Evolutionary conservation across 306 rosid species (phyloP).

Genomic region (Astragalus glycyphyllos): DNA sequence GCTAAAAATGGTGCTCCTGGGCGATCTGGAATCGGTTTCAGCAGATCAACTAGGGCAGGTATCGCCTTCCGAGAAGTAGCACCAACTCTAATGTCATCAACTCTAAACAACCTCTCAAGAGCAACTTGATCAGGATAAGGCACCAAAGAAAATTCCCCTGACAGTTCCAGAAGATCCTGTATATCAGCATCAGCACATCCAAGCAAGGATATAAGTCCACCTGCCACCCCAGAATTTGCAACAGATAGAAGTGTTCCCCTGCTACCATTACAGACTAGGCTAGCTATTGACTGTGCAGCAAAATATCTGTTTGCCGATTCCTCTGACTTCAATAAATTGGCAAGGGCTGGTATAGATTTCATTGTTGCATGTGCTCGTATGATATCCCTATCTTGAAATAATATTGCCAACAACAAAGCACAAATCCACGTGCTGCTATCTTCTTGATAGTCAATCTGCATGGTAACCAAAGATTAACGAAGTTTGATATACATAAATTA

Average conservation of each 20-base stretch:
- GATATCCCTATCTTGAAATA: conserved; percentile 95
- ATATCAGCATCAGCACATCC: conserved; percentile 96
- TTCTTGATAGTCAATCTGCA: conserved; percentile 85
- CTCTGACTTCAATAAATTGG: conserved; percentile 89
- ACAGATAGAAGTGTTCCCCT: conserved; percentile 96
- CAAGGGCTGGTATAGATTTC: conserved; percentile 87
- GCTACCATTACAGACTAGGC: conserved; percentile 99
- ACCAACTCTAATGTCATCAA: conserved; percentile 97
- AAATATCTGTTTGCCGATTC: conserved; percentile 84
- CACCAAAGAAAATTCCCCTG: conserved; percentile 86
- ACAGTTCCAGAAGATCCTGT: conserved; percentile 80
- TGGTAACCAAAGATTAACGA: conserved; percentile 43
- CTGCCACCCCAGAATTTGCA: conserved; percentile 96
- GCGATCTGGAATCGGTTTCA: conserved; percentile 98
- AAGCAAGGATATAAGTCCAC: conserved; percentile 88
- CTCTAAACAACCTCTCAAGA: conserved; percentile 93
- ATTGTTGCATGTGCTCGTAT: conserved; percentile 93
- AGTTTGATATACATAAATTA: conserved; percentile 18
- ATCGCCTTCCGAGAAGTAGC: conserved; percentile 98
- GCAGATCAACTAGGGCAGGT: conserved; percentile 96
- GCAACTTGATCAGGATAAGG: conserved; percentile 94
- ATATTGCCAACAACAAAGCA: conserved; percentile 84
- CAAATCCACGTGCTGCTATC: conserved; percentile 93
- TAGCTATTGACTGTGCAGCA: conserved; percentile 93
- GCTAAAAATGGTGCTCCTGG: conserved; percentile 98